Evolutionary conservation across 1,284 basidiomycete genomes (phyloP), one percentile per base, ranked within the genome.

Genomic region (Rhizoctonia solani): DNA sequence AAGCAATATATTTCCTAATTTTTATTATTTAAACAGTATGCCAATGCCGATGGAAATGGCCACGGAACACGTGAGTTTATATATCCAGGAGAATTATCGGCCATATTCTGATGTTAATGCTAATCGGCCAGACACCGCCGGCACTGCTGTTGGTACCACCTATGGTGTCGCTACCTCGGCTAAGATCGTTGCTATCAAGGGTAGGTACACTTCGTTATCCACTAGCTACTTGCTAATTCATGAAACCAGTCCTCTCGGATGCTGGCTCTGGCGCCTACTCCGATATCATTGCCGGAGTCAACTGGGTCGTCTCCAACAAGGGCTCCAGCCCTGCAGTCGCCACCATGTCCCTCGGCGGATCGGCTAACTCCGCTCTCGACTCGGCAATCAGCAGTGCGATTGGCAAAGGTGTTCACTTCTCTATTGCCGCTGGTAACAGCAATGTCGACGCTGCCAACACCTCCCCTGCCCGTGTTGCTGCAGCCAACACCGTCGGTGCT

Each of bases 161-260:
- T 96, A 92, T 74, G 97, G 97, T 80, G 93, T 99, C 50, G 95
- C 97, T 67, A 98, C 98, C 87, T 85, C 85, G 73, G 95, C 95
- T 53, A 85, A 90, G 69, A 83, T 99, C 71, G 87, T 94, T 72
- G 97, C 97, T 56, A 96, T 99, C 81, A 99, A 99, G 85, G 68
- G 52, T 25, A 21, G 66, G 16, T 42, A 53, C 9, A 16, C n/a
- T 46, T 16, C 25, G 32, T 3, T 47, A 32, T 19, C 39, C 9
- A 46, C 25, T 16, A 9, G 11, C 8, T n/a, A 25, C 13, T 19
- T 39, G 21, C 44, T 44, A 25, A 49, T 14, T 6, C 30, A 23
- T 39, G 13, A 30, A 30, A 34, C 21, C 23, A 54, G 97, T 99
- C 21, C 86, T 99, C 58, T 93, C 94, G 32, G 87, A 89, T 59